phyloP scores from a whole-genome alignment of 1,139 yeast genomes.

The Geotrichum phurueaensis region DNA sequence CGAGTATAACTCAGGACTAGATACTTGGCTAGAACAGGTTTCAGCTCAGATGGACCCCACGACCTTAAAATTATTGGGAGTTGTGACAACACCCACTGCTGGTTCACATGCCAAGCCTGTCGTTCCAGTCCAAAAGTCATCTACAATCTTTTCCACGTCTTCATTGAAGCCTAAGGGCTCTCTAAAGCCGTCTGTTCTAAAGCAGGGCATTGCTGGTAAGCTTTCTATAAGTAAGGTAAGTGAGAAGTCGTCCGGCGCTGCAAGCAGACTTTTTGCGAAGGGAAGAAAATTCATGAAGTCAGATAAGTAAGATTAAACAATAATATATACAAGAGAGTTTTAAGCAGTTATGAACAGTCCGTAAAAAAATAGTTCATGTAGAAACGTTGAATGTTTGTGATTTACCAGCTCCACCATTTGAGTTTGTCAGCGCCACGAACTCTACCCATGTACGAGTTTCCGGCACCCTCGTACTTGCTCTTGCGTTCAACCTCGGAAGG shows the following conservation, averaged over 20 bases:
- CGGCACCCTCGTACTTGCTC: slow-evolving; percentile 38
- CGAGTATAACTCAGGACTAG: slow-evolving; percentile 34
- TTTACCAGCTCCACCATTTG: slow-evolving; percentile 10
- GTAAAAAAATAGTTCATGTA: not conserved
- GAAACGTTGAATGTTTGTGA: not conserved
- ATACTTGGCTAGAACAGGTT: slow-evolving; percentile 32
- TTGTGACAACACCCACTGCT: not conserved
- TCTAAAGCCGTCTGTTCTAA: slow-evolving; percentile 9
- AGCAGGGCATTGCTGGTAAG: slow-evolving; percentile 14
- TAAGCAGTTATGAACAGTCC: not conserved
- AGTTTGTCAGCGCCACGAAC: slow-evolving; percentile 15
- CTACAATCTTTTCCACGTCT: slow-evolving; percentile 4
- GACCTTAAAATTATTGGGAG: not conserved
- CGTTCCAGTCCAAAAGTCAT: not conserved
- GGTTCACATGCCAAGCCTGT: slow-evolving; percentile 1
- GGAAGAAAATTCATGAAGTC: slow-evolving; percentile 30
- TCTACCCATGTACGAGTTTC: slow-evolving; percentile 30
- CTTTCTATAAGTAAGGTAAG: slow-evolving; percentile 32
- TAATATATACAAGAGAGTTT: slow-evolving; percentile 1
- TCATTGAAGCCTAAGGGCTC: slow-evolving; percentile 7
- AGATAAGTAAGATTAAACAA: slow-evolving; percentile 3
- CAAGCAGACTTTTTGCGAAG: slow-evolving; percentile 36
- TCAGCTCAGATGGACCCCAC: not conserved
- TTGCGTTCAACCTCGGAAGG: slow-evolving; percentile 31
- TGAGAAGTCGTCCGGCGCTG: slow-evolving; percentile 33